Base-by-base conservation (phyloP, 768 basidiomycete genomes). In the Tephrocybe sp. region DNA sequence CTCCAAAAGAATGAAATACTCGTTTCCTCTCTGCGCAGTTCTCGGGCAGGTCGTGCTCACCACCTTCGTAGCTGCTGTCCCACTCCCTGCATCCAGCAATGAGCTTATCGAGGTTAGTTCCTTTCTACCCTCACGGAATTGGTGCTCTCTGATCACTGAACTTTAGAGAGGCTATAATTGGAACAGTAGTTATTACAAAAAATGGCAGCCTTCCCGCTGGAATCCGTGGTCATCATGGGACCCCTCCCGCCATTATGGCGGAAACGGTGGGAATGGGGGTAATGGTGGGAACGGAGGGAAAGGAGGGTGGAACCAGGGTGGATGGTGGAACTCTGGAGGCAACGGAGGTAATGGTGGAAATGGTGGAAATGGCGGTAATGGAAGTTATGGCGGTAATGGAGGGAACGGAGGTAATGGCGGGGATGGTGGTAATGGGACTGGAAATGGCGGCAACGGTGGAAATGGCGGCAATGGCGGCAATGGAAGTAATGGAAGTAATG, bases 151-250 rank as follows among this genome's bases (percentile, higher is more conserved):
- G 36, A 19, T 19, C n/a, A 3, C 12, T 19, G 5, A 5, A 6
- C 13, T 7, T 1, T 5, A 45, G 44, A 45, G 50, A 27, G 25
- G 50, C 1, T 51, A 44, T n/a, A n/a, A n/a, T n/a, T 27, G 42
- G 26, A 30, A 36, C 13, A 30, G 32, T 16, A 36, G 27, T 2
- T 49, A 49, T 21, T 28, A 50, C 12, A 36, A 31, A 37, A 31
- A 30, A 5, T 50, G 49, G 49, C 41, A 30, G 21, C n/a, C 26
- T 11, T 35, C 48, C 30, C 49, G 49, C 32, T 51, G 50, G 50
- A 51, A 51, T 11, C 5, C 35, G 16, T 51, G 50, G 50, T 45
- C 50, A 4, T 21, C 12, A 15, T 45, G 44, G 43, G 39, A 40
- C 18, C 36, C 36, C 27, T 19, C 7, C 9, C 37, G 44, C 2